Base-by-base conservation (phyloP, 495 filamentous ascomycete genomes). In the Penicillium maclennaniae region DNA sequence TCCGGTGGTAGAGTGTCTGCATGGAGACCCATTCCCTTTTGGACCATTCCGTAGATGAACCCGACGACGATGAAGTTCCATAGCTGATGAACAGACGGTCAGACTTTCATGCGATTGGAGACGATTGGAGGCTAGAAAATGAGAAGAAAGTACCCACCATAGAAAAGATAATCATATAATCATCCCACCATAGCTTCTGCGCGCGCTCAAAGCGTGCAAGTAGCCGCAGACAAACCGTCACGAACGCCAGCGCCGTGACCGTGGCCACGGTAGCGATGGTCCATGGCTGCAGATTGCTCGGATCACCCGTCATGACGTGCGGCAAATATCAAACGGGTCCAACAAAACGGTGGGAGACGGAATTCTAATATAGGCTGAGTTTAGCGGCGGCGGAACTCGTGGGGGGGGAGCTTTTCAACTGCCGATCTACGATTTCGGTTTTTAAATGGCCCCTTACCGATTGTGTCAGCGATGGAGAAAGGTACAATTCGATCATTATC, bases 151-250 rank as follows among this genome's bases (percentile, higher is more conserved):
- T 39, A 54, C 59, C 26, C 47, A 74, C 71, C 71, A 72, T 63
- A 26, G 69, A 70, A 17, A 58, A 68, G 5, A 72, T 46, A 44
- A 71, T 67, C 59, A 71, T 68, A 52, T 56, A 68, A 45, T 74
- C 71, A 54, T 74, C 71, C 71, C 68, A 72, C 66, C 69, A 69
- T 14, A 74, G 49, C 50, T 61, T 56, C 42, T 66, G 62, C 34
- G 61, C 60, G 7, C 63, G 53, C 43, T 67, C 60, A 44, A 58
- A 63, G 1, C 69, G 63, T 28, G 63, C 56, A 9, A 71, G 47
- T 3, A 73, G 38, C 4, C 70, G 63, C 31, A 73, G 60, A 51
- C 54, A 59, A n/a, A 73, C 67, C 19, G 58, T 47, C 20, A 66
- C 21, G 20, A 72, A 59, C 6, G 69, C 68, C 60, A 72, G 43